These are phyloP conservation scores for Entamoeba histolytica DNA, from an alignment of 208 protist genomes.

Conservation along the genomic window DNA sequence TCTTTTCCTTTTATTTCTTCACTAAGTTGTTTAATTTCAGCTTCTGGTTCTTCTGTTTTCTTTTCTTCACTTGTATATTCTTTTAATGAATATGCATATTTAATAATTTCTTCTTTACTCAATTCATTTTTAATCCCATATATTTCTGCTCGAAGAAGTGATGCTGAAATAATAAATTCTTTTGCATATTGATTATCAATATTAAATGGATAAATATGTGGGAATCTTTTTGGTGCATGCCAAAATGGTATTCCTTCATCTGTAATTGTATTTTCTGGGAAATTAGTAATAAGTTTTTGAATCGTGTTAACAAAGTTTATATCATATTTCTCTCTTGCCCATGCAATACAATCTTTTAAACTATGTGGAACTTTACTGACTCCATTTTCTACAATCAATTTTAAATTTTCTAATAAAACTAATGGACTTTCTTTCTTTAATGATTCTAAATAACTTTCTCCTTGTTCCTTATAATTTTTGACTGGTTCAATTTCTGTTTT, in stretches of 20 bases:
- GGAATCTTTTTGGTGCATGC: constrained; percentile 58
- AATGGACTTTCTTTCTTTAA: not conserved
- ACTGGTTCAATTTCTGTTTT: not conserved
- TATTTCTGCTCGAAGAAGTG: constrained; percentile 26
- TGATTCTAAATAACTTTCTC: not conserved
- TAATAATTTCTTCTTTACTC: too few relatives aligned
- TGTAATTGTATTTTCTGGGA: constrained; percentile 72
- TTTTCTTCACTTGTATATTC: too few relatives aligned
- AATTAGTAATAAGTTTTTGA: constrained; percentile 77
- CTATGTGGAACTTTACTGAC: not conserved
- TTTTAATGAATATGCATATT: too few relatives aligned
- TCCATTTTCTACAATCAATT: not conserved
- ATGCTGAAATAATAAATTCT: constrained; percentile 31
- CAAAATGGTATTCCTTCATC: constrained; percentile 54
- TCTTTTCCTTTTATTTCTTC: not conserved
- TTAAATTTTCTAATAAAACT: not conserved
- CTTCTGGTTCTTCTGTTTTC: too few relatives aligned
- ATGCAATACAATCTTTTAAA: constrained; percentile 27
- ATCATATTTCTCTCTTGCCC: constrained; percentile 9
- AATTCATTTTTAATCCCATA: constrained; percentile 17
- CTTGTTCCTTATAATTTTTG: not conserved
- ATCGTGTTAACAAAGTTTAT: constrained; percentile 67
- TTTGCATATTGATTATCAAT: constrained; percentile 33
- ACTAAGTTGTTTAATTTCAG: too few relatives aligned
- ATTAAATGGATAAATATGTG: constrained; percentile 49